Evolutionary conservation across 2,329 filamentous ascomycete species (phyloP).

Genomic region (Cyphellophora attinorum): DNA sequence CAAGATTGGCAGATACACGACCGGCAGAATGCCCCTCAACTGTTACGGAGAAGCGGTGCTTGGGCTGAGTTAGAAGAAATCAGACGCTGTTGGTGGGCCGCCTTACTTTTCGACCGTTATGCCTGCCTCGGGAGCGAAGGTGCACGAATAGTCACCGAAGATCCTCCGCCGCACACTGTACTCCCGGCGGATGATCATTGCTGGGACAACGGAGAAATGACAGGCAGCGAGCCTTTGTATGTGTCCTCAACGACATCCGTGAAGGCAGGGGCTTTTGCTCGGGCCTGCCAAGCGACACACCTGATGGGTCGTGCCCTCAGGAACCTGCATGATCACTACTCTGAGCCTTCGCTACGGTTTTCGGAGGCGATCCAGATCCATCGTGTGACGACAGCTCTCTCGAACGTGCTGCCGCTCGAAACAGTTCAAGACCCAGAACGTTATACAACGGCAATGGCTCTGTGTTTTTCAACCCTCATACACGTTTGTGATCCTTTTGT

Average conservation of each 20-base stretch:
- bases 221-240: conserved; percentile 18
- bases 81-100: conserved; percentile 20
- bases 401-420: conserved; percentile 20
- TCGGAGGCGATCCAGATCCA: conserved; percentile 25
- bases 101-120: conserved; percentile 20
- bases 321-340: conserved; percentile 21
- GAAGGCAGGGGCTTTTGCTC: conserved; percentile 23
- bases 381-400: conserved; percentile 22
- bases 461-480: conserved; percentile 24
- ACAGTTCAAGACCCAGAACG: conserved; percentile 14
- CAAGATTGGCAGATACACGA: too few relatives aligned
- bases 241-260: conserved; percentile 17
- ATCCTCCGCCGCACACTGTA: conserved; percentile 14
- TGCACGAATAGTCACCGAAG: conserved; percentile 19
- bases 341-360: conserved; percentile 22
- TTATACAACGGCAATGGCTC: conserved; percentile 23
- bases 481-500: conserved; percentile 24
- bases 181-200: conserved; percentile 18
- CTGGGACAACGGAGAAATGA: conserved; percentile 18
- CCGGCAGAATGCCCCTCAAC: conserved; percentile 13
- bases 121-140: conserved; percentile 16
- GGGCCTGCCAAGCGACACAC: conserved; percentile 26
- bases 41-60: conserved; percentile 9
- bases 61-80: conserved; percentile 20
- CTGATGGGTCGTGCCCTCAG: conserved; percentile 24